Evolutionary conservation across 345 rosid species (phyloP).

Genomic region (Odontarrhena argentea): DNA sequence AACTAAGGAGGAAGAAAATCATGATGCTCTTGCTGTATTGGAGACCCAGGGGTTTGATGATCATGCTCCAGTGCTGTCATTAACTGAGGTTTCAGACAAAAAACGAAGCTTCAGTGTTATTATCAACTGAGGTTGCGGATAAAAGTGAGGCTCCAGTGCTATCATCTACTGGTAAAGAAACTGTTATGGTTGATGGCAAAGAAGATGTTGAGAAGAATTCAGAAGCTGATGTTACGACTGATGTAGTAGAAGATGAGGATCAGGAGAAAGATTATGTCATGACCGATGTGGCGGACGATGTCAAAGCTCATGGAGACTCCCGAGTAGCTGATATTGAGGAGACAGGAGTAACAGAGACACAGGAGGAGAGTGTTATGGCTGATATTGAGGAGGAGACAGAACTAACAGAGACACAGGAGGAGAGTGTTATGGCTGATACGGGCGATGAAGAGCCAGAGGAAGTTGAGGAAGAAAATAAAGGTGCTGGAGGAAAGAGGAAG

Average conservation of each 20-base stretch:
- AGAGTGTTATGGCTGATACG: too few relatives aligned
- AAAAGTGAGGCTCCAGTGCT: slow-evolving; percentile 18
- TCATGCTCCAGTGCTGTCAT: background rate
- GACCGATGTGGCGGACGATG: slow-evolving; percentile 39
- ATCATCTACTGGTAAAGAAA: slow-evolving; percentile 26
- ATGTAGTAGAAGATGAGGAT: slow-evolving; percentile 28
- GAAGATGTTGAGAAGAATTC: slow-evolving; percentile 30
- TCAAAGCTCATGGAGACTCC: slow-evolving; percentile 38
- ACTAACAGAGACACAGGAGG: too few relatives aligned
- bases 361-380: slow-evolving; percentile 41
- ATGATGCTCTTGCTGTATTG: slow-evolving; percentile 14
- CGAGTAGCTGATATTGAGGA: slow-evolving; percentile 41
- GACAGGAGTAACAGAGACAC: slow-evolving; percentile 31
- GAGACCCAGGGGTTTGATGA: slow-evolving; percentile 33
- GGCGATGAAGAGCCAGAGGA: slow-evolving; percentile 48
- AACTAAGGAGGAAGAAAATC: slow-evolving; percentile 30
- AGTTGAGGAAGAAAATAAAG: slow-evolving; percentile 55
- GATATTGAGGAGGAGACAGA: too few relatives aligned
- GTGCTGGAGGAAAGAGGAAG: slow-evolving; percentile 71
- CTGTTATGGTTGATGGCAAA: slow-evolving; percentile 28
- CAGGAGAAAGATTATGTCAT: slow-evolving; percentile 37
- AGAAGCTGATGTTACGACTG: slow-evolving; percentile 34
- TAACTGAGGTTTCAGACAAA: slow-evolving; percentile 11
- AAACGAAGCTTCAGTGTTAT: too few relatives aligned
- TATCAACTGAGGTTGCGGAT: slow-evolving; percentile 13